Base-by-base conservation (phyloP, 140 eudicot genomes). In the Bidens hawaiensis region DNA sequence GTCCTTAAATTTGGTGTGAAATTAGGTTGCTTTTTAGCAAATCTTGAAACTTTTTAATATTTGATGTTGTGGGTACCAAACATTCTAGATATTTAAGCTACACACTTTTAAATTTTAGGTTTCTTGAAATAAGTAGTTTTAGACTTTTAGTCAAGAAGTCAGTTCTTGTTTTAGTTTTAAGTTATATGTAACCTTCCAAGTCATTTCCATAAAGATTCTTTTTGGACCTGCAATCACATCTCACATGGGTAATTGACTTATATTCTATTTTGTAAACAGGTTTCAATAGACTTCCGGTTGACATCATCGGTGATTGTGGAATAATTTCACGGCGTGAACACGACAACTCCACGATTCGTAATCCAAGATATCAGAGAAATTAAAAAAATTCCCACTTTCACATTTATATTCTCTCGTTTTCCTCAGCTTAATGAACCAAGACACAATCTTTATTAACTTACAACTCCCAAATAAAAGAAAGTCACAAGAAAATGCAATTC, bases 301-400 rank as follows among this genome's bases (percentile, higher is more conserved):
- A 74, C 79, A 62, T 71, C 71, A 28, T 22, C 27, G 63, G 65
- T 71, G 64, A 62, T 52, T 41, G 42, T 21, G 76, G 65, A 27
- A 71, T 62, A 62, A 51, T 31, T 71, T 71, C 76, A 5, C 11
- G 12, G 70, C 38, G 65, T 71, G 76, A 62, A 71, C 71, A 27
- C 42, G 63, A 52, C 46, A 47, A 25, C 55, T 57, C 21, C 73
- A 34, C 34, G 62, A 63, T 63, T 56, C 49, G 53, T n/a, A 65
- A 45, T 64, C 72, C 67, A 31, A 43, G 25, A 38, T 54, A 65
- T 45, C 53, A 21, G 27, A 56, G 45, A 71, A 41, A 56, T 33
- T 65, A 31, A 13, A 64, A n/a, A 36, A 31, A 73, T 33, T 22
- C 19, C 45, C 51, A 14, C 47, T 68, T 33, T 25, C 61, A 50